Percentiles rank a stretch among this genome's conserved stretches.
Conservation (phyloP, 2,329 filamentous ascomycete genomes). For the Pseudofabraea citricarpa region DNA sequence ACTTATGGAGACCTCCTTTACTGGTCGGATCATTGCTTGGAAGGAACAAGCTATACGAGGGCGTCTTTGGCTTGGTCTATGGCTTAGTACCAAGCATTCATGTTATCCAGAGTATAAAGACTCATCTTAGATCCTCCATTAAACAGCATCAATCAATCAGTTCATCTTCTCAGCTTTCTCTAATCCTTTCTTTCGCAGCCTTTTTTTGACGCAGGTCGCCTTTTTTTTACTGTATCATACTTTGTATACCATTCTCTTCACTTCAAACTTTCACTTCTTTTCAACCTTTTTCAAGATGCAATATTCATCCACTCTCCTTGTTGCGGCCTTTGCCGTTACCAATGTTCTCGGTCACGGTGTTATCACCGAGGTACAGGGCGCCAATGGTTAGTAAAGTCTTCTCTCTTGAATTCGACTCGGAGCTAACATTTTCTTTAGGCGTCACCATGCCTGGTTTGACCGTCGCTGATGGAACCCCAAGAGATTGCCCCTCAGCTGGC, state of each 20-base stretch:
- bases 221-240: neutral
- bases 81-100: too few relatives aligned
- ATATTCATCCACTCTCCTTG: slow-evolving; percentile 36
- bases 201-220: neutral
- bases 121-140: too few relatives aligned
- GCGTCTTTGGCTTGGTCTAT: too few relatives aligned
- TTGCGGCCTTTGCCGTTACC: slow-evolving; percentile 36
- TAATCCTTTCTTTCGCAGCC: too few relatives aligned
- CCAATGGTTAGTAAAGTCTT: slow-evolving; percentile 39
- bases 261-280: neutral
- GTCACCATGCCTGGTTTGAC: slow-evolving; percentile 12
- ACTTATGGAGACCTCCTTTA: neutral
- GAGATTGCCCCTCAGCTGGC: slow-evolving; percentile 52
- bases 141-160: too few relatives aligned
- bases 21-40: neutral
- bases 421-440: slow-evolving; percentile 6
- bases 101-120: too few relatives aligned
- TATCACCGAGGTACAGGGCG: slow-evolving; percentile 47
- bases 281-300: slow-evolving; percentile 31
- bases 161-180: too few relatives aligned
- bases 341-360: slow-evolving; percentile 50
- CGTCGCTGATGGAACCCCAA: slow-evolving; percentile 28
- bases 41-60: too few relatives aligned
- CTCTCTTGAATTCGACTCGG: neutral
- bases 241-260: neutral